Percentiles rank a stretch among this genome's conserved stretches.
These are phyloP conservation scores for Fusarium bulbicola DNA, from an alignment of 2,329 filamentous ascomycete genomes.

Conservation along the genomic window DNA sequence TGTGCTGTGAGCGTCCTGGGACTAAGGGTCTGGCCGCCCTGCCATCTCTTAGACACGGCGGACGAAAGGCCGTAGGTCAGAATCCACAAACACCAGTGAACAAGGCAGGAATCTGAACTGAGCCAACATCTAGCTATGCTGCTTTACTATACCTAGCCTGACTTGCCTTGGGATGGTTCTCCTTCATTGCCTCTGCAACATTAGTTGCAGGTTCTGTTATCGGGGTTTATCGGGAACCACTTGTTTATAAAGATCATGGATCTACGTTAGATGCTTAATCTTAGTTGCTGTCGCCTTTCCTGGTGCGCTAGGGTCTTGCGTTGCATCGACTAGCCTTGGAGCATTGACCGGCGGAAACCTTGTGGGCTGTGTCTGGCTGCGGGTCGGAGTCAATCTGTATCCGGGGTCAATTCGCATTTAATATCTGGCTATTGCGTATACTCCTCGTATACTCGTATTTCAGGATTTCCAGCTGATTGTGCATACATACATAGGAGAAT, in stretches of 20 bases:
- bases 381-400: neutral
- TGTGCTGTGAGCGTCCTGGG: too few species aligned
- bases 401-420: neutral
- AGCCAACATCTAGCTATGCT: too few species aligned
- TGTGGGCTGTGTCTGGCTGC: neutral
- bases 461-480: neutral
- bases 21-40: neutral
- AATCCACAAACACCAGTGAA: too few species aligned
- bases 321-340: neutral
- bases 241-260: too few species aligned
- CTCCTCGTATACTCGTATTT: too few species aligned
- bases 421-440: neutral
- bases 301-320: neutral
- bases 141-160: too few species aligned
- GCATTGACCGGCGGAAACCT: neutral
- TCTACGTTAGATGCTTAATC: neutral
- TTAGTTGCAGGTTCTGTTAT: too few species aligned
- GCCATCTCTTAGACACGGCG: neutral
- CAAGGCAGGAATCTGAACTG: too few species aligned
- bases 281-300: neutral
- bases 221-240: too few species aligned
- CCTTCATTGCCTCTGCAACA: too few species aligned
- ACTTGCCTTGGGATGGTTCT: too few species aligned
- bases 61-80: fast-evolving
- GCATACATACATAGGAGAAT: too few species aligned